Evolutionary conservation across 1,284 basidiomycete species (phyloP).

Genomic region (Naganishia sp.): DNA sequence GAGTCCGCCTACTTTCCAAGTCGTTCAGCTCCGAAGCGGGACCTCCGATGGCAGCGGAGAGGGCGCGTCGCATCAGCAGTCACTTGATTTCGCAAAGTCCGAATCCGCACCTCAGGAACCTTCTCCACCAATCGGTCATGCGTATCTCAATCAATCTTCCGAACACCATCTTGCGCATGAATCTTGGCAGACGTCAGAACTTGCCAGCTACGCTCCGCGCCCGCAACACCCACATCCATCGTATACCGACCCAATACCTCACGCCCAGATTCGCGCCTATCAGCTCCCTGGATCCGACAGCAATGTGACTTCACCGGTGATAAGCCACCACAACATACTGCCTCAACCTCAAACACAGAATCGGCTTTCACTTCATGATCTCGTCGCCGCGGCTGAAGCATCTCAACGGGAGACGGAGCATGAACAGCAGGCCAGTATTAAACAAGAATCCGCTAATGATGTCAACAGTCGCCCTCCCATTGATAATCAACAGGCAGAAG

Average conservation of each 20-base stretch:
- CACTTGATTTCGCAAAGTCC: too few species aligned
- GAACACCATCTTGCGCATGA: background rate
- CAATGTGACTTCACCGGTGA: conserved; percentile 12
- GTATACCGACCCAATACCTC: conserved; percentile 23
- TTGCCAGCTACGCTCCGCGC: background rate
- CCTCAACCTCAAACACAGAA: conserved; percentile 9
- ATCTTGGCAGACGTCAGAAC: background rate
- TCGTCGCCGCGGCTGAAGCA: conserved; percentile 15
- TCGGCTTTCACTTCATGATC: conserved; percentile 16
- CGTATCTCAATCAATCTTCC: conserved; percentile 1
- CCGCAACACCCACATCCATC: conserved; percentile 11
- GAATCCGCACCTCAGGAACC: background rate
- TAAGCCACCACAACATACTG: conserved; percentile 1
- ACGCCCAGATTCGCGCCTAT: conserved; percentile 3
- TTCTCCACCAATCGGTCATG: background rate
- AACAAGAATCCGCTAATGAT: background rate
- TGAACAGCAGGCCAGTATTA: background rate
- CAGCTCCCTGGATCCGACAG: conserved; percentile 15
- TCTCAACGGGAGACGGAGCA: conserved; percentile 2
- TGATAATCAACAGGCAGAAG: background rate
- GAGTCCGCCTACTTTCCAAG: conserved; percentile 20
- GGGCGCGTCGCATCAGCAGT: background rate
- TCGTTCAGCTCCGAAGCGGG: conserved; percentile 10
- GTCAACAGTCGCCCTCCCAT: background rate
- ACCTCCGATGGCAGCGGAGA: background rate